Base-by-base conservation (phyloP, 352 stramenopile species). In the Globisporangium mamillatum region DNA sequence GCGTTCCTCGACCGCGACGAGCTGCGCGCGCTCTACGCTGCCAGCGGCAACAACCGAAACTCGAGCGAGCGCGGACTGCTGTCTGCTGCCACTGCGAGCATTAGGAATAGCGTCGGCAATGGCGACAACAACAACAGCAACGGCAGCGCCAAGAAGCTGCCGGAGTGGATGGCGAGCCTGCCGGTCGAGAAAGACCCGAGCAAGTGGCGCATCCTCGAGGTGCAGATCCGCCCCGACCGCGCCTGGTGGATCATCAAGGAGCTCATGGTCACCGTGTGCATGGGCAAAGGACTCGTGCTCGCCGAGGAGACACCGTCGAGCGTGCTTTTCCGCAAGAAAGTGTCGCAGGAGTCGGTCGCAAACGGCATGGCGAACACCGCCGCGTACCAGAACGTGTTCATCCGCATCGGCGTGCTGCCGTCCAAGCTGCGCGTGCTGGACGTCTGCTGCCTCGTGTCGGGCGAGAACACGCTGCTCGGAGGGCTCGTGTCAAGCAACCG, bases 231-330 rank as follows among this genome's bases (percentile, higher is more conserved):
- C 3, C 84, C 86, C 0, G 86, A 94, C 36, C 82, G 84, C 34
- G 68, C 84, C 34, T 94, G 86, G 86, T 71, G 82, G 14, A 59
- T 94, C 60, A 86, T 94, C n/a, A 82, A 91, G 54, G 86, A 93
- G 72, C 84, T 94, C 16, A 71, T 93, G 27, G 81, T 82, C 32
- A 94, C 84, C 0, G 72, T 93, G 8, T 93, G 86, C 73, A 94
- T 94, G 41, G 72, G 77, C 48, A 89, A 92, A 69, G 84, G 84
- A 3, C 80, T 94, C 24, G 52, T 93, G 60, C 60, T 94, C 27
- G 65, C 73, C 1, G 80, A 90, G 36, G 81, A 90, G 52, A 79
- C 77, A 29, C 25, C 73, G 0, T 78, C 69, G n/a, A 88, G 76
- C 54, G 79, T 94, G 59, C 68, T 93, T 27, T 94, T 93, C 66